A percentile compares a stretch with the other conserved stretches of the same genome.
phyloP scores from a whole-genome alignment of 257 asterid genomes.

The Agastache rugosa region DNA sequence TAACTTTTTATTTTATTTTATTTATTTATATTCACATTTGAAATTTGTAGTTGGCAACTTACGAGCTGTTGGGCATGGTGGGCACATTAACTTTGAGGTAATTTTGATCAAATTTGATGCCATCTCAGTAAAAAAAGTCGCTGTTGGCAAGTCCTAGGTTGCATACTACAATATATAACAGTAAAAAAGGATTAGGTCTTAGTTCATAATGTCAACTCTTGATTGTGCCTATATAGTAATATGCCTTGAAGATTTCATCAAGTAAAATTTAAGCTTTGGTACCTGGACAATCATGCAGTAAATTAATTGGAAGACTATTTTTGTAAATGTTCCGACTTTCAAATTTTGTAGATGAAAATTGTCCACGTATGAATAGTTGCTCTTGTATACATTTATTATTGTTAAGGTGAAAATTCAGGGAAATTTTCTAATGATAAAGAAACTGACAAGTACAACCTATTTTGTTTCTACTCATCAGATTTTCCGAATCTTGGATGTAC shows the following conservation, averaged over 20 bases:
- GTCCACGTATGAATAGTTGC: background rate
- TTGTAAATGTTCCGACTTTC: background rate
- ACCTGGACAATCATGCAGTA: slow-evolving; percentile 5
- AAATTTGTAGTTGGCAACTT: background rate
- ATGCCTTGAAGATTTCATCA: background rate
- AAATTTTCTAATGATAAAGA: background rate
- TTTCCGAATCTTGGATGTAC: background rate
- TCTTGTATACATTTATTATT: slow-evolving; percentile 1
- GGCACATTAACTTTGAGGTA: background rate
- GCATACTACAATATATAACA: background rate
- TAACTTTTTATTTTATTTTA: background rate
- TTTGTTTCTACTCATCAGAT: background rate
- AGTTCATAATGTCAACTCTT: slow-evolving; percentile 14
- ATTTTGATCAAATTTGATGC: background rate
- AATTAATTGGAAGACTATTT: background rate
- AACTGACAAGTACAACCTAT: background rate
- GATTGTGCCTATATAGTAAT: background rate
- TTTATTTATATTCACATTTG: background rate
- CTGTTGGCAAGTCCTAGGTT: background rate
- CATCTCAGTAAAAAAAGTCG: background rate
- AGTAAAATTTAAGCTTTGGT: background rate
- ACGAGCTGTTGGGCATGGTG: background rate
- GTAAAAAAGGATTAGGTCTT: background rate
- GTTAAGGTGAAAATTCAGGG: slow-evolving; percentile 18
- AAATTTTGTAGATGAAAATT: background rate